Evolutionary conservation across 2,329 filamentous ascomycete species (phyloP).

Genomic region (Apiospora aurea): DNA sequence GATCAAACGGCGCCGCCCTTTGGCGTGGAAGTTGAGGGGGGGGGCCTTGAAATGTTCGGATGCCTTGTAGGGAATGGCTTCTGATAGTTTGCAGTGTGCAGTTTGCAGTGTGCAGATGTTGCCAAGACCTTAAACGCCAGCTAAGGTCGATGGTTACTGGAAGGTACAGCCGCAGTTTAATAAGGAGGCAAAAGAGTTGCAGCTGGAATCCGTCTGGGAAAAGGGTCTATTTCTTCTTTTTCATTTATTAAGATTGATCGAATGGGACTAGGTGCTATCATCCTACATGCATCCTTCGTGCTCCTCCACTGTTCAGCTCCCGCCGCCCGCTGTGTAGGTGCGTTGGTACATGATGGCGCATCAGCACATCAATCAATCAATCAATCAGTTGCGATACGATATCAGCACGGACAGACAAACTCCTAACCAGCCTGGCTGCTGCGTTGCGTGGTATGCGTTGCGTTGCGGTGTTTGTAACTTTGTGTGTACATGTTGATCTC

Average conservation of each 20-base stretch:
- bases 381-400: no score
- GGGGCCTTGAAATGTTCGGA: background rate
- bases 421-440: background rate
- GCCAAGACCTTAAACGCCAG: constrained; percentile 6
- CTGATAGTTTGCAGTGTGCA: background rate
- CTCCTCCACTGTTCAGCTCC: background rate
- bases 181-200: background rate
- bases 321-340: no score
- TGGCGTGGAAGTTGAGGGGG: background rate
- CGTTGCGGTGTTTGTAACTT: no score
- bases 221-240: background rate
- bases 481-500: background rate
- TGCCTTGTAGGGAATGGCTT: constrained; percentile 4
- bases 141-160: background rate
- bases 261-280: background rate
- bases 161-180: background rate
- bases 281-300: background rate
- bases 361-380: background rate
- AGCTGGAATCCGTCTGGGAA: background rate
- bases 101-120: background rate
- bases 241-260: background rate
- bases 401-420: background rate
- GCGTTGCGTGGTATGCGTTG: no score
- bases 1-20: background rate
- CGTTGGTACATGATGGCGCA: background rate